Conservation (phyloP, 2,329 filamentous ascomycete genomes). For the Aspergillus texensis region DNA sequence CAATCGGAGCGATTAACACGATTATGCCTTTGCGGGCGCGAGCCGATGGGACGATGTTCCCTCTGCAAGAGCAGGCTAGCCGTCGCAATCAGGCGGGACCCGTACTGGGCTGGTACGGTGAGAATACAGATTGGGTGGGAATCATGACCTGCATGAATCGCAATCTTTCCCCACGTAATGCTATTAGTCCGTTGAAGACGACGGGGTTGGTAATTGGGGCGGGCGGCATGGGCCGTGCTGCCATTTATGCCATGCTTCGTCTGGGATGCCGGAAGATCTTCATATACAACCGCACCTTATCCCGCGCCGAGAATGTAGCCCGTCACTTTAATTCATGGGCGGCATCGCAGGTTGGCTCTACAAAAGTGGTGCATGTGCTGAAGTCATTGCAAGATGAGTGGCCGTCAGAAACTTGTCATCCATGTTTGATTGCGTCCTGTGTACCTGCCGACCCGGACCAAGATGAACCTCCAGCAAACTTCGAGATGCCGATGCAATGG, state of each 20-base stretch:
- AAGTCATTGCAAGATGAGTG: constrained; percentile 62
- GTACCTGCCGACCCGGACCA: constrained; percentile 72
- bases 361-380: constrained; percentile 55
- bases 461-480: constrained; percentile 66
- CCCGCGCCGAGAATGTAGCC: constrained; percentile 69
- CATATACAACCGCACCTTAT: constrained; percentile 70
- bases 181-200: constrained; percentile 53
- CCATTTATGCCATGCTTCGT: constrained; percentile 76
- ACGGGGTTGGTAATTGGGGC: constrained; percentile 60
- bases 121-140: constrained; percentile 49
- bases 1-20: constrained; percentile 50
- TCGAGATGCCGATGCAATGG: constrained; percentile 71
- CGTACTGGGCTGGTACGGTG: constrained; percentile 47
- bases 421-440: constrained; percentile 75
- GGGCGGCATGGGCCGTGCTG: constrained; percentile 77
- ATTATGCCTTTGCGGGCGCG: constrained; percentile 46
- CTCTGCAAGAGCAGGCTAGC: constrained; percentile 43
- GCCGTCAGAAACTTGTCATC: constrained; percentile 64
- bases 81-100: constrained; percentile 46
- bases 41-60: constrained; percentile 39
- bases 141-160: constrained; percentile 46
- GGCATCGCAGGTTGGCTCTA: constrained; percentile 40
- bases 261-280: constrained; percentile 76
- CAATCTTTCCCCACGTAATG: constrained; percentile 52
- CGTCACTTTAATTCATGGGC: constrained; percentile 66